Conservation (phyloP, 768 basidiomycete species). For the Mycena maculata region DNA sequence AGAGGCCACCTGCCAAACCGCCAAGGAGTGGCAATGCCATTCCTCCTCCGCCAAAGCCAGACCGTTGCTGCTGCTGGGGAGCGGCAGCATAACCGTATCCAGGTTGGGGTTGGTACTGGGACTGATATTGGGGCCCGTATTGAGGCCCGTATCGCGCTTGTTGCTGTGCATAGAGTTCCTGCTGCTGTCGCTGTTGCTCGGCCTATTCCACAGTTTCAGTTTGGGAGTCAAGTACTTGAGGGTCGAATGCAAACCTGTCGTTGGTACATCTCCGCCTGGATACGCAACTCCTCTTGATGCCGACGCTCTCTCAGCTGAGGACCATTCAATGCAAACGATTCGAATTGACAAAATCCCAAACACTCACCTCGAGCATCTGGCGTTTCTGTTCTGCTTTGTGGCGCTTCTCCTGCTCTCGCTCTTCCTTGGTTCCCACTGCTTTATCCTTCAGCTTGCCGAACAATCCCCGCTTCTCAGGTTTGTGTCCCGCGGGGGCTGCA, state of each 20-base stretch:
- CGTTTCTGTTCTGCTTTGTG: slow-evolving; percentile 36
- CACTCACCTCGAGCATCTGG: slow-evolving; percentile 44
- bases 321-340: neutral
- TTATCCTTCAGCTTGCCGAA: slow-evolving; percentile 74
- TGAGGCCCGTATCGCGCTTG: slow-evolving; percentile 41
- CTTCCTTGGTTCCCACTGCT: slow-evolving; percentile 72
- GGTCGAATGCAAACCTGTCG: neutral
- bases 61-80: slow-evolving; percentile 33
- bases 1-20: slow-evolving; percentile 47
- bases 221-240: too few species aligned
- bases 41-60: slow-evolving; percentile 45
- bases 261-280: slow-evolving; percentile 28
- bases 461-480: slow-evolving; percentile 59
- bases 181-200: slow-evolving; percentile 42
- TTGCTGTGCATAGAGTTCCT: slow-evolving; percentile 24
- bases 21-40: slow-evolving; percentile 52
- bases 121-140: slow-evolving; percentile 24
- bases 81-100: too few species aligned
- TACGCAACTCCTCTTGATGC: slow-evolving; percentile 38
- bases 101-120: slow-evolving; percentile 36
- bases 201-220: neutral
- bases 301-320: slow-evolving; percentile 49
- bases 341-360: too few species aligned
- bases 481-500: slow-evolving; percentile 22
- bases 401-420: slow-evolving; percentile 59